phyloP scores from a whole-genome alignment of 176 grass and related monocot species.

The Cymbopogon citratus region DNA sequence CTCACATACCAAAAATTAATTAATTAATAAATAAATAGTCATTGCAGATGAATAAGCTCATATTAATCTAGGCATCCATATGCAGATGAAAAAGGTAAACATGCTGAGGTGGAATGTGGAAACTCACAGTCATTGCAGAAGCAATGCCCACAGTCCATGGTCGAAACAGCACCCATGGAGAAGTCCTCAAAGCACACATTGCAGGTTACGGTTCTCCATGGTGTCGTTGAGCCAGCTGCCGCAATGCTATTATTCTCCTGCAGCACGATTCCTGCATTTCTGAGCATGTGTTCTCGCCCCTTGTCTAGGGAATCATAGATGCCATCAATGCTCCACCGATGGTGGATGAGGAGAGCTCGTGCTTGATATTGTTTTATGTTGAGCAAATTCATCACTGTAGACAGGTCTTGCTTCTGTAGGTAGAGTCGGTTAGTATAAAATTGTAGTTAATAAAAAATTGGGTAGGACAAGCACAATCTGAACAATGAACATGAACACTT shows the following conservation, averaged over 20 bases:
- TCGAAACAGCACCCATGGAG: conserved; percentile 9
- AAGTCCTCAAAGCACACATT: conserved; percentile 47
- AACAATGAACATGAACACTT: background rate
- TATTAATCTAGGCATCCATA: background rate
- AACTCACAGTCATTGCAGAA: conserved; percentile 66
- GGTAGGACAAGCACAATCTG: background rate
- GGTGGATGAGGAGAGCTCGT: conserved; percentile 40
- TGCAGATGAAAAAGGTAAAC: conserved; percentile 12
- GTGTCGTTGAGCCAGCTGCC: background rate
- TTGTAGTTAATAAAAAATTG: background rate
- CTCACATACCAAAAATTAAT: background rate
- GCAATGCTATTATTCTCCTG: background rate
- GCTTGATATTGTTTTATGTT: conserved; percentile 50
- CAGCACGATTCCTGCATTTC: conserved; percentile 32
- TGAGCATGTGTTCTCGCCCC: conserved; percentile 45
- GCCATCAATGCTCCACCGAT: conserved; percentile 44
- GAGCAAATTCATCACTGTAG: conserved; percentile 46
- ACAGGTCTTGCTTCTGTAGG: conserved; percentile 39
- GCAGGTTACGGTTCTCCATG: conserved; percentile 20
- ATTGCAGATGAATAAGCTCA: background rate
- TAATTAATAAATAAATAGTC: too few species aligned
- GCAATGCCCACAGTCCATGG: conserved; percentile 58
- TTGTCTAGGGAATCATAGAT: conserved; percentile 44
- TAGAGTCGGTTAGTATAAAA: background rate
- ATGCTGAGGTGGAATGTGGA: background rate